Evolutionary conservation across 148 eudicot genomes (phyloP), one percentile per base, ranked within the genome.

Genomic region (Vaccinium macrocarpon): DNA sequence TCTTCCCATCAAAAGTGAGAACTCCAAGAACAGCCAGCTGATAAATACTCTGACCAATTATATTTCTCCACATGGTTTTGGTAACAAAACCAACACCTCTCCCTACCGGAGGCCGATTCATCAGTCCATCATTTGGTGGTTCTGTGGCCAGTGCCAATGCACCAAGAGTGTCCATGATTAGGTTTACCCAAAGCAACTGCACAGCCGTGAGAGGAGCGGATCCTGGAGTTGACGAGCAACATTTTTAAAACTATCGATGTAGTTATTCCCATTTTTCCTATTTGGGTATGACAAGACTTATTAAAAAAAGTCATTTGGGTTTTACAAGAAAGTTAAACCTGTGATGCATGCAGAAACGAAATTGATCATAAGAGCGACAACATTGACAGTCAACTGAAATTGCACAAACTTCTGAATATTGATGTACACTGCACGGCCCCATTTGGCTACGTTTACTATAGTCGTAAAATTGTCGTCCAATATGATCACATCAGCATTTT

Each of bases 111-210:
- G 86, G 73, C 29, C 88, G 76, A 51, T 86, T 85, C 92, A 91
- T 90, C 5, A 91, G 84, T 29, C 84, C 89, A 46, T 88, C 92
- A 72, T 80, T 86, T 5, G 94, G 94, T 50, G 91, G 92, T 79
- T 91, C 94, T 14, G 94, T 91, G 59, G 94, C 94, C 74, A 91
- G 83, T 29, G 94, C 94, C 57, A 91, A 88, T 19, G 94, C 94
- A 4, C 94, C 94, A 18, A 91, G 88, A 59, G 94, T 91, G 75
- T 91, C 94, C 94, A 91, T 91, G 16, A 91, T 91, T 85, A 91
- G 84, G 92, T 91, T 91, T 50, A 91, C 93, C 93, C 93, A 91
- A 59, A 91, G 80, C 42, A 91, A 85, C 83, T 91, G 93, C 18
- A 91, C 92, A 62, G 92, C 93, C 51, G 93, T 90, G 25, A 91